Evolutionary conservation across 1,139 yeast species (phyloP).

Genomic region (Scheffersomyces insectosa): DNA sequence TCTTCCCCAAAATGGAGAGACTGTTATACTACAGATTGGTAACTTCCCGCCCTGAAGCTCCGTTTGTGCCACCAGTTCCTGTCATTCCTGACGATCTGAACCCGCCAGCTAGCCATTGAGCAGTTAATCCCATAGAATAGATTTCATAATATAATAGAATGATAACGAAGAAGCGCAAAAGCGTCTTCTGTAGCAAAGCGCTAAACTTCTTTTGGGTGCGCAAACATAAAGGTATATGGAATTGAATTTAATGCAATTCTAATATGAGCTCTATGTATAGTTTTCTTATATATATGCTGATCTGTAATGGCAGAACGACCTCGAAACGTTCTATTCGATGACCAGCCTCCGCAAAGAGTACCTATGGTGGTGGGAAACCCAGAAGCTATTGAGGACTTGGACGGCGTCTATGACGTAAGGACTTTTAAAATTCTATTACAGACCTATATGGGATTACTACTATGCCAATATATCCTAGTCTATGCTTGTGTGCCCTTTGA

Average conservation of each 20-base stretch:
- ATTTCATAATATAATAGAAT: not conserved
- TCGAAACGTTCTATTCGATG: too few species aligned
- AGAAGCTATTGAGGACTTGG: slow-evolving; percentile 17
- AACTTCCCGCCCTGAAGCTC: slow-evolving; percentile 18
- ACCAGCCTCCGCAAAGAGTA: too few species aligned
- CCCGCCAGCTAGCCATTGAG: slow-evolving; percentile 1
- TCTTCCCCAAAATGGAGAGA: slow-evolving; percentile 57
- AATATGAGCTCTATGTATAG: too few species aligned
- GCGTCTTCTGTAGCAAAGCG: not conserved
- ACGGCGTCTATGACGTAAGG: slow-evolving; percentile 21
- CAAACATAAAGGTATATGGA: too few species aligned
- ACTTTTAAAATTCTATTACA: slow-evolving; percentile 21
- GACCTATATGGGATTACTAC: slow-evolving; percentile 29
- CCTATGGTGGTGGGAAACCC: too few species aligned
- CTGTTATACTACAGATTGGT: slow-evolving; percentile 35
- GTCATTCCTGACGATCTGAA: too few species aligned
- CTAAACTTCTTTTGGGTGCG: not conserved
- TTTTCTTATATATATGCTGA: too few species aligned
- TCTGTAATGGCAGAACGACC: too few species aligned
- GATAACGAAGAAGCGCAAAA: not conserved
- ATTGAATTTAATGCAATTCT: too few species aligned
- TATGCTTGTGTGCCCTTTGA: slow-evolving; percentile 47
- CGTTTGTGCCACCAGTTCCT: slow-evolving; percentile 32
- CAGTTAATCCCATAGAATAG: not conserved
- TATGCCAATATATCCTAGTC: slow-evolving; percentile 38